Conservation (phyloP, 805 yeast genomes). For the Lachancea thermotolerans region DNA sequence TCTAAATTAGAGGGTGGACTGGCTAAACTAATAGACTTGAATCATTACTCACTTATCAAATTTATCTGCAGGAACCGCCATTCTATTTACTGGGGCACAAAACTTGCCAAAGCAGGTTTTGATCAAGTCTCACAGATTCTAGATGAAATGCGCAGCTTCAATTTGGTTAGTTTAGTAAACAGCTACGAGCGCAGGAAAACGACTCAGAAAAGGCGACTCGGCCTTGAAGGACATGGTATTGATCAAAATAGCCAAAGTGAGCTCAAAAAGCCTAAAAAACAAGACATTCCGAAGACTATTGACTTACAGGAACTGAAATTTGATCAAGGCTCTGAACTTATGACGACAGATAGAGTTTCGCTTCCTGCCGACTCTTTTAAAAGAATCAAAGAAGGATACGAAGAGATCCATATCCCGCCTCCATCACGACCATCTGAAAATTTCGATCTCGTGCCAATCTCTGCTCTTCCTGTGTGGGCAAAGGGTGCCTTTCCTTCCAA, state of each 20-base stretch:
- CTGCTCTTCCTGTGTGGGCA: slow-evolving; percentile 77
- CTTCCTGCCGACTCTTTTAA: slow-evolving; percentile 83
- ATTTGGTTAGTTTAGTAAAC: slow-evolving; percentile 35
- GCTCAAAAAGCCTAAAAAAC: slow-evolving; percentile 13
- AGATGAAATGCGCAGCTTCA: slow-evolving; percentile 39
- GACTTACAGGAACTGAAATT: slow-evolving; percentile 58
- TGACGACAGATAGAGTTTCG: slow-evolving; percentile 58
- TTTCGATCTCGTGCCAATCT: slow-evolving; percentile 44
- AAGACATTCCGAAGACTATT: slow-evolving; percentile 33
- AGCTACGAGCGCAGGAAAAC: slow-evolving; percentile 33
- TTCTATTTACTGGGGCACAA: slow-evolving; percentile 48
- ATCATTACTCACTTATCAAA: slow-evolving; percentile 44
- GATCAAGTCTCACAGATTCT: slow-evolving; percentile 33
- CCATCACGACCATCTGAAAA: slow-evolving; percentile 47
- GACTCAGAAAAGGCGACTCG: background rate
- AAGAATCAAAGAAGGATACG: slow-evolving; percentile 65
- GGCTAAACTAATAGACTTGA: slow-evolving; percentile 45
- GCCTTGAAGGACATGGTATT: background rate
- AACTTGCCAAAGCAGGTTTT: slow-evolving; percentile 35
- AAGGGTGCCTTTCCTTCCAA: slow-evolving; percentile 61
- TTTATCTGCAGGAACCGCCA: slow-evolving; percentile 44
- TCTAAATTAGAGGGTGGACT: slow-evolving; percentile 50
- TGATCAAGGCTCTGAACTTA: slow-evolving; percentile 65
- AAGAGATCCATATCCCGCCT: slow-evolving; percentile 88
- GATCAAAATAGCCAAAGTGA: slow-evolving; percentile 8